A percentile compares a stretch with the other conserved stretches of the same genome.
Evolutionary conservation across 768 basidiomycete species (phyloP).

Genomic region (Tubosaeta sp.): DNA sequence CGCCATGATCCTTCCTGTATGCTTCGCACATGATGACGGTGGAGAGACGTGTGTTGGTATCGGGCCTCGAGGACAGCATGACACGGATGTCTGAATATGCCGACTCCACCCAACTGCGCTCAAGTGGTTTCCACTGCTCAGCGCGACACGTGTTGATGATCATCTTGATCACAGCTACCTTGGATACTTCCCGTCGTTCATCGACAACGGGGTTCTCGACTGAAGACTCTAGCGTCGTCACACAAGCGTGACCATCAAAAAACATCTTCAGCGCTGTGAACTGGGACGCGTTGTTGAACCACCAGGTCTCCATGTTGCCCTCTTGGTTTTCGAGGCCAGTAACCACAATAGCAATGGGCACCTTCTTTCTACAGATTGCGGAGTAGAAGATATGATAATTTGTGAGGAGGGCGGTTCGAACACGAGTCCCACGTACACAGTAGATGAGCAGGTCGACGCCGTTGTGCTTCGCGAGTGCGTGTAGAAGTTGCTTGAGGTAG

Average conservation of each 20-base stretch:
- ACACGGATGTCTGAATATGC: constrained; percentile 25
- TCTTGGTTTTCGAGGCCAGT: constrained; percentile 40
- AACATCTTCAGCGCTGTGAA: constrained; percentile 25
- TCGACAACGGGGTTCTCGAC: constrained; percentile 7
- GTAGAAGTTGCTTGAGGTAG: constrained; percentile 34
- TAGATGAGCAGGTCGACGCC: constrained; percentile 41
- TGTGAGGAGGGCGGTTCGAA: constrained; percentile 29
- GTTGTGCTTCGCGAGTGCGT: constrained; percentile 29
- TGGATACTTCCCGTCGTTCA: constrained; percentile 25
- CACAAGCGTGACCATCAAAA: constrained; percentile 31
- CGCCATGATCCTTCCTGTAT: background rate
- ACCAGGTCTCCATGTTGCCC: constrained; percentile 32
- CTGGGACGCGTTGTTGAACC: constrained; percentile 20
- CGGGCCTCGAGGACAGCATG: constrained; percentile 16
- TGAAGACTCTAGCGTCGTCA: constrained; percentile 26
- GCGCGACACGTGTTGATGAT: constrained; percentile 17
- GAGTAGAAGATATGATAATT: constrained; percentile 40
- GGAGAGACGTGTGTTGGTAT: constrained; percentile 3
- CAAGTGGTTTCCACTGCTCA: constrained; percentile 26
- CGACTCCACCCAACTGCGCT: constrained; percentile 26
- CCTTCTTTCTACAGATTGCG: constrained; percentile 36
- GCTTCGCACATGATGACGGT: constrained; percentile 26
- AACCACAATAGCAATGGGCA: constrained; percentile 39
- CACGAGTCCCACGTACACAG: constrained; percentile 37
- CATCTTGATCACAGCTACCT: constrained; percentile 15